phyloP scores from a whole-genome alignment of 495 filamentous ascomycete genomes.

The Penicillium cosmopolitanum region DNA sequence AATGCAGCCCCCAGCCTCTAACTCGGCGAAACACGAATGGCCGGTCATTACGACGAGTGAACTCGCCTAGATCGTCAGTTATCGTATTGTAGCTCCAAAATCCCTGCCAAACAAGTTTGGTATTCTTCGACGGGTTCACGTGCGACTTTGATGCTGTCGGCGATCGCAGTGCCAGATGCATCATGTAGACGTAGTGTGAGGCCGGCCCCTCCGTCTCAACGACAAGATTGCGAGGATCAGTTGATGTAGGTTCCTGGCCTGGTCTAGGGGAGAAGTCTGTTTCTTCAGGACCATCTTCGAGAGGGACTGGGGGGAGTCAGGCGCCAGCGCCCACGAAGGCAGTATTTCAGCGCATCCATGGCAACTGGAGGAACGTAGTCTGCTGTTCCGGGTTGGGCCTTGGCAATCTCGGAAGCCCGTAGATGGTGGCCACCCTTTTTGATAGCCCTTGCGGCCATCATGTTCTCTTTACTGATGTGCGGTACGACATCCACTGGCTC shows the following conservation, averaged over 20 bases:
- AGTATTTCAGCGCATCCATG: slow-evolving; percentile 57
- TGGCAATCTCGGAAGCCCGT: slow-evolving; percentile 43
- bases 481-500: slow-evolving; percentile 87
- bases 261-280: background rate
- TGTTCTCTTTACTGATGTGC: slow-evolving; percentile 61
- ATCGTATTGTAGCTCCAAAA: slow-evolving; percentile 90
- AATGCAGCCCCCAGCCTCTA: slow-evolving; percentile 47
- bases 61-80: slow-evolving; percentile 90
- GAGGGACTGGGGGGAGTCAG: slow-evolving; percentile 47
- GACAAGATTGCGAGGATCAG: slow-evolving; percentile 57
- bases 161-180: slow-evolving; percentile 70
- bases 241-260: slow-evolving; percentile 14
- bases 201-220: slow-evolving; percentile 85
- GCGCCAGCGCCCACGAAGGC: slow-evolving; percentile 64
- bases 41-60: slow-evolving; percentile 79
- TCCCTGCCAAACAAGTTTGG: slow-evolving; percentile 85
- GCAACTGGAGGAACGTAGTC: slow-evolving; percentile 44
- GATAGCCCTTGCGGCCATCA: slow-evolving; percentile 36
- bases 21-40: slow-evolving; percentile 90
- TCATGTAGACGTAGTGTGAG: slow-evolving; percentile 77
- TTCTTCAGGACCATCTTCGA: slow-evolving; percentile 17
- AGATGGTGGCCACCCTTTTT: slow-evolving; percentile 37
- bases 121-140: slow-evolving; percentile 61
- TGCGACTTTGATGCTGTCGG: slow-evolving; percentile 53
- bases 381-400: slow-evolving; percentile 33